These are phyloP conservation scores for Calonectria hawksworthii DNA, from an alignment of 2,329 filamentous ascomycete genomes.

Conservation along the genomic window DNA sequence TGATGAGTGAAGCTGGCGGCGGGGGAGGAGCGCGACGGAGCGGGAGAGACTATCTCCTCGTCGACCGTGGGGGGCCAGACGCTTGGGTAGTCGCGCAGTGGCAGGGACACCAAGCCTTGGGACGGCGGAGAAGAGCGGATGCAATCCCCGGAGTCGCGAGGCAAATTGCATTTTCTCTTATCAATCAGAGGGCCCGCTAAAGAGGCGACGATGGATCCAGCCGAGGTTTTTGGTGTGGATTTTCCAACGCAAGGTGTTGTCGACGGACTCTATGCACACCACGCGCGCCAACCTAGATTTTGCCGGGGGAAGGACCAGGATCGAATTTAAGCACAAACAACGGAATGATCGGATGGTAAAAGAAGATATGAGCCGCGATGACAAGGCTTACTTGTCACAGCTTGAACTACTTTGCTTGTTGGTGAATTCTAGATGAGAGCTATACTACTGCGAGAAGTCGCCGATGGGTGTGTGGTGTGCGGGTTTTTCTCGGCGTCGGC, in stretches of 20 bases:
- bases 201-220: not conserved
- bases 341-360: not conserved
- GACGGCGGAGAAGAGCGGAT: constrained; percentile 21
- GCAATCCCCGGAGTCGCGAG: constrained; percentile 24
- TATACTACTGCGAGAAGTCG: not conserved
- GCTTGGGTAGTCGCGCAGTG: constrained; percentile 18
- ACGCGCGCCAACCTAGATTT: not conserved
- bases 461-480: not conserved
- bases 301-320: not conserved
- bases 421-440: not conserved
- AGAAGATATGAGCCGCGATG: not conserved
- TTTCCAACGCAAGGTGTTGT: not conserved
- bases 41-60: not conserved
- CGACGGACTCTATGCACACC: not conserved
- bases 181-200: not conserved
- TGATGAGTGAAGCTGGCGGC: constrained; percentile 17
- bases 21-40: not conserved
- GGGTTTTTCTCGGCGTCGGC: constrained; percentile 25
- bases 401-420: not conserved
- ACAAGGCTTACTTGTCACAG: not conserved
- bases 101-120: constrained; percentile 21
- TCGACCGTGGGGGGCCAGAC: constrained; percentile 28
- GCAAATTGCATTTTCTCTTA: constrained; percentile 29
- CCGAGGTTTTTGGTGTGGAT: not conserved
- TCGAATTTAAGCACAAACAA: not conserved